Evolutionary conservation across 2,329 filamentous ascomycete species (phyloP).

Genomic region (Ceratocystis diversiconidia): DNA sequence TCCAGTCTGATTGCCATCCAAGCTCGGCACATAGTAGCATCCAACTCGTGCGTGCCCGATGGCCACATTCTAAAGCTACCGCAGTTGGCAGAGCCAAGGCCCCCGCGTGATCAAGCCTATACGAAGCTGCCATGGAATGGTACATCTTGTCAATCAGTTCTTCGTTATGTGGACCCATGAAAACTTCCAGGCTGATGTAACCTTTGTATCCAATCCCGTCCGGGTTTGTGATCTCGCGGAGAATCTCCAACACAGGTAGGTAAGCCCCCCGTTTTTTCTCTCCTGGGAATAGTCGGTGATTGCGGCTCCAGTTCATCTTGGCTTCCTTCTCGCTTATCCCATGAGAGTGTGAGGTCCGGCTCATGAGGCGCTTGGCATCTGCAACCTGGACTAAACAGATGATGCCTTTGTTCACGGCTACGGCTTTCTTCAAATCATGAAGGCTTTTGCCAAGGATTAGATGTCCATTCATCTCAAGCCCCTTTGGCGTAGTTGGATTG

Average conservation of each 20-base stretch:
- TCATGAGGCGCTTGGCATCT: conserved; percentile 18
- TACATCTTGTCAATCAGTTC: not conserved
- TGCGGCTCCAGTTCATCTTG: conserved; percentile 20
- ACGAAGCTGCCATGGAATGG: conserved; percentile 3
- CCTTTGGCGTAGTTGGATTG: not conserved
- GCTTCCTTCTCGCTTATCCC: conserved; percentile 12
- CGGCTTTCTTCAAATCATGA: not conserved
- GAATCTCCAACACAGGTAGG: conserved; percentile 23
- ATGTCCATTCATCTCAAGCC: not conserved
- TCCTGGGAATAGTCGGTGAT: conserved; percentile 20
- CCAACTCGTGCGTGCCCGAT: conserved; percentile 19
- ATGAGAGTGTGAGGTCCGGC: conserved; percentile 7
- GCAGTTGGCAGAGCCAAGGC: conserved; percentile 7
- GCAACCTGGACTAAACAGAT: conserved; percentile 21
- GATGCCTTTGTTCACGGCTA: not conserved
- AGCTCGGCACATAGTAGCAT: conserved; percentile 17
- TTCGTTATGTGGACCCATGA: conserved; percentile 11
- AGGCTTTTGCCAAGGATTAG: not conserved
- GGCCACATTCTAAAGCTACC: conserved; percentile 14
- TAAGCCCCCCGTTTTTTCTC: conserved; percentile 19
- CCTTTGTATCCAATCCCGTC: conserved; percentile 16
- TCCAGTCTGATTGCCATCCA: conserved; percentile 16
- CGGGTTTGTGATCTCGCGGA: conserved; percentile 23
- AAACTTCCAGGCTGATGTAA: conserved; percentile 21
- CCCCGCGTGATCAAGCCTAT: conserved; percentile 5